Base-by-base conservation (phyloP, 805 yeast species). In the Ogataea ramenticola region DNA sequence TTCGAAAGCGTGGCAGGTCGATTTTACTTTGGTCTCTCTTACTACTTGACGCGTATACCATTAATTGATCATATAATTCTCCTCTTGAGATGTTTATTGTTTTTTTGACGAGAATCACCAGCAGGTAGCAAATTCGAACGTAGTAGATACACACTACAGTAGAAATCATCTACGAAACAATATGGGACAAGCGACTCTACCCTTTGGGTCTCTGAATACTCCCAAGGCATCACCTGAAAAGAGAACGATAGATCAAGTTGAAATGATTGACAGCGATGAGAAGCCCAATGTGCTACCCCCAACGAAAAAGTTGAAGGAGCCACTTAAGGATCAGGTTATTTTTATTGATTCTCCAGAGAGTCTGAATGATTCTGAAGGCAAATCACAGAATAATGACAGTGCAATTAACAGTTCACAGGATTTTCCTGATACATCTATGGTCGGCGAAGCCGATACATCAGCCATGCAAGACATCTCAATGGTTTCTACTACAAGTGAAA, bases 121-220 rank as follows among this genome's bases (percentile, higher is more conserved):
- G n/a, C n/a, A n/a, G n/a, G n/a, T n/a, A n/a, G n/a, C n/a, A n/a
- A n/a, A n/a, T n/a, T n/a, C n/a, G n/a, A n/a, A n/a, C n/a, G n/a
- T n/a, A n/a, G n/a, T n/a, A n/a, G n/a, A n/a, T 24, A 24, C 27
- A 24, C 27, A 7, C 27, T 7, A 24, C 27, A 24, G 27, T 24
- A 10, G 27, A 24, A n/a, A n/a, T n/a, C n/a, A n/a, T n/a, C n/a
- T n/a, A n/a, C n/a, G n/a, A n/a, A n/a, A n/a, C n/a, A n/a, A n/a
- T 3, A 50, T 52, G 55, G 49, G 22, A n/a, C 53, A 50, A 36
- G 21, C 40, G 10, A 44, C 42, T 17, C 21, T 49, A 26, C 48
- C 49, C 1, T 46, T 50, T 22, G 36, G 39, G n/a, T 21, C 21
- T 3, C 15, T 35, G 4, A 35, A 11, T 11, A 21, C 29, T 14